Percentiles rank a stretch among this genome's conserved stretches.
Conservation (phyloP, 352 stramenopile species). For the Phytophthora idaei region DNA sequence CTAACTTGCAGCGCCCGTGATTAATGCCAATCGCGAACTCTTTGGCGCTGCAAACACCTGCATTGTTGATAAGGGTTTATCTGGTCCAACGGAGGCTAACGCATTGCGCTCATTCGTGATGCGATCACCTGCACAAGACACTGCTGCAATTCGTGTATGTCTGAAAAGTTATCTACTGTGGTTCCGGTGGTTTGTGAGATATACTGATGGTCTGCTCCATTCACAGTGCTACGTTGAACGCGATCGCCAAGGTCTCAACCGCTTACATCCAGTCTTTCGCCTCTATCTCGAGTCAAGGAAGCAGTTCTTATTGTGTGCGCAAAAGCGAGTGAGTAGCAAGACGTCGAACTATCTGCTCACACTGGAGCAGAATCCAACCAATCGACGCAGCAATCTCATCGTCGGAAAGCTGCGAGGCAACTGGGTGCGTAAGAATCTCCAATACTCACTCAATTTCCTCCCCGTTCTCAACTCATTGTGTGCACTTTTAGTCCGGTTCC, state of each 20-base stretch:
- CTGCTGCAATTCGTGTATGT: constrained; percentile 40
- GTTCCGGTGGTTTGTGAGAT: neutral
- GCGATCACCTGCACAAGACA: constrained; percentile 28
- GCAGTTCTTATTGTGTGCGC: constrained; percentile 56
- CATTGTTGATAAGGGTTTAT: neutral
- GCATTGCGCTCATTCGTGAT: constrained; percentile 49
- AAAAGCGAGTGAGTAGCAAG: constrained; percentile 60
- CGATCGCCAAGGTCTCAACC: constrained; percentile 53
- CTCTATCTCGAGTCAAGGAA: constrained; percentile 58
- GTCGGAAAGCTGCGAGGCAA: constrained; percentile 68
- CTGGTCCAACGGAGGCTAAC: constrained; percentile 28
- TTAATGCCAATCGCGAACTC: constrained; percentile 16
- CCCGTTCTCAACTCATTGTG: no score
- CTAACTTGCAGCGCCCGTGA: constrained; percentile 20
- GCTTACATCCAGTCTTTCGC: constrained; percentile 59
- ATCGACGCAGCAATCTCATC: constrained; percentile 45
- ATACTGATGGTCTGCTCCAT: neutral
- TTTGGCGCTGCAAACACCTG: constrained; percentile 10
- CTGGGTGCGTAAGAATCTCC: constrained; percentile 37
- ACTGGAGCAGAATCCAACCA: constrained; percentile 43
- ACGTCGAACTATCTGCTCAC: constrained; percentile 71
- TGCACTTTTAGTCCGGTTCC: constrained; percentile 44
- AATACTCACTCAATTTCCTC: no score
- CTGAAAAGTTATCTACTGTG: neutral
- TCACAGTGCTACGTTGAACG: constrained; percentile 60